Percentiles rank a stretch among this genome's conserved stretches.
These are phyloP conservation scores for Kalmusia sp. DNA, from an alignment of 2,329 filamentous ascomycete species.

Conservation along the genomic window DNA sequence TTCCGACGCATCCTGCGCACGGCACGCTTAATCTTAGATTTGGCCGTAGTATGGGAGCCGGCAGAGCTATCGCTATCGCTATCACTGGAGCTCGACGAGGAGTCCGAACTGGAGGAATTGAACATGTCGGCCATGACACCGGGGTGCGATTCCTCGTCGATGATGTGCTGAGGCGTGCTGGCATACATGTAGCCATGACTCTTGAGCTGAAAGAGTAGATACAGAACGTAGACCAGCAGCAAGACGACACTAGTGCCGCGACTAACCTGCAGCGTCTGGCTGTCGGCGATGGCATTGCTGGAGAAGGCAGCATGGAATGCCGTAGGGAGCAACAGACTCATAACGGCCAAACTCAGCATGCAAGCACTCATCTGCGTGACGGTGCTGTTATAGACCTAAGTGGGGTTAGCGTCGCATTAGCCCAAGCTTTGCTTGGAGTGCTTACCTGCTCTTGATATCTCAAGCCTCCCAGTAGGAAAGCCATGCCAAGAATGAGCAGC, in stretches of 20 bases:
- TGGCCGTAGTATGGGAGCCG: constrained; percentile 75
- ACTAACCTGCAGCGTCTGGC: constrained; percentile 80
- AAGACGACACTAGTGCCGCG: constrained; percentile 88
- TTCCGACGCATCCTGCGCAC: constrained; percentile 78
- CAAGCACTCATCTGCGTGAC: constrained; percentile 97
- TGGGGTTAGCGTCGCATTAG: constrained; percentile 18
- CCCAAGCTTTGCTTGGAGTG: not conserved
- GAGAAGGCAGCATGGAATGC: constrained; percentile 91
- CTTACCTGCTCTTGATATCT: constrained; percentile 83
- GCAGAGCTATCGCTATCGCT: constrained; percentile 72
- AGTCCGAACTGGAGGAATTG: constrained; percentile 69
- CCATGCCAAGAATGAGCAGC: constrained; percentile 89
- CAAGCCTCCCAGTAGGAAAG: constrained; percentile 84
- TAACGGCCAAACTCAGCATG: constrained; percentile 86
- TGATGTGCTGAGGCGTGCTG: constrained; percentile 88
- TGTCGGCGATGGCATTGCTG: constrained; percentile 67
- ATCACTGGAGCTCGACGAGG: constrained; percentile 51
- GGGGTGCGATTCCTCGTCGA: constrained; percentile 88
- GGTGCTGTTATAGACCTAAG: constrained; percentile 87
- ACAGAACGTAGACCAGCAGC: constrained; percentile 81
- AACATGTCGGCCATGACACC: constrained; percentile 84
- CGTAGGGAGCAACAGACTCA: constrained; percentile 87
- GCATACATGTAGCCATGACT: constrained; percentile 92
- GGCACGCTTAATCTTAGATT: constrained; percentile 76
- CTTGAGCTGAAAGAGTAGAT: constrained; percentile 89